A percentile compares a stretch with the other conserved stretches of the same genome.
Conservation (phyloP, 768 basidiomycete genomes). For the Boletus edulis region DNA sequence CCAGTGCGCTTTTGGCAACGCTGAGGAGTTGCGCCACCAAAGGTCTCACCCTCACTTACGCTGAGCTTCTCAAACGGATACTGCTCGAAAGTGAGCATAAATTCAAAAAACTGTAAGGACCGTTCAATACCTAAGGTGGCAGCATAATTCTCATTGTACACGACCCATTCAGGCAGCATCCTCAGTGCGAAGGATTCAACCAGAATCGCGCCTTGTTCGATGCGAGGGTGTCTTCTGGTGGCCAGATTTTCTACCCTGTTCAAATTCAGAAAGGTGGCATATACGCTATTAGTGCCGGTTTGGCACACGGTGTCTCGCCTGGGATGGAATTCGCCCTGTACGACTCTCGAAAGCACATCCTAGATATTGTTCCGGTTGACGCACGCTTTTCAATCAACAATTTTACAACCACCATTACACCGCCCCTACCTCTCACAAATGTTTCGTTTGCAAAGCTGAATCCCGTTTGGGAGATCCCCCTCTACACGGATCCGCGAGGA, state of each 20-base stretch:
- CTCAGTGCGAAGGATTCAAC: constrained; percentile 29
- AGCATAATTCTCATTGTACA: not conserved
- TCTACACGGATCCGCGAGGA: not conserved
- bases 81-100: not conserved
- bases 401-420: constrained; percentile 6
- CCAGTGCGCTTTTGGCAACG: constrained; percentile 16
- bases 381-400: constrained; percentile 2
- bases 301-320: constrained; percentile 23
- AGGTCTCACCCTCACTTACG: constrained; percentile 29
- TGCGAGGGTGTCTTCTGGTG: constrained; percentile 7
- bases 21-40: constrained; percentile 5
- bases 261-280: not conserved
- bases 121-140: constrained; percentile 4
- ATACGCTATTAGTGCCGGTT: constrained; percentile 17
- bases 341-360: not conserved
- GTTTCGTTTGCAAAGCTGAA: constrained; percentile 3
- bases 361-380: constrained; percentile 1
- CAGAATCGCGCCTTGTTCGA: constrained; percentile 24
- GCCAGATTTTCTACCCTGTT: constrained; percentile 5
- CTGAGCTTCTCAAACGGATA: constrained; percentile 14
- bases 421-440: not conserved
- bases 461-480: not conserved
- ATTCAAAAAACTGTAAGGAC: constrained; percentile 1
- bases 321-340: constrained; percentile 23
- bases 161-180: constrained; percentile 20